Percentiles rank a stretch among this genome's conserved stretches.
phyloP scores from a whole-genome alignment of 2,329 filamentous ascomycete genomes.

The Tetracladium maxilliforme region DNA sequence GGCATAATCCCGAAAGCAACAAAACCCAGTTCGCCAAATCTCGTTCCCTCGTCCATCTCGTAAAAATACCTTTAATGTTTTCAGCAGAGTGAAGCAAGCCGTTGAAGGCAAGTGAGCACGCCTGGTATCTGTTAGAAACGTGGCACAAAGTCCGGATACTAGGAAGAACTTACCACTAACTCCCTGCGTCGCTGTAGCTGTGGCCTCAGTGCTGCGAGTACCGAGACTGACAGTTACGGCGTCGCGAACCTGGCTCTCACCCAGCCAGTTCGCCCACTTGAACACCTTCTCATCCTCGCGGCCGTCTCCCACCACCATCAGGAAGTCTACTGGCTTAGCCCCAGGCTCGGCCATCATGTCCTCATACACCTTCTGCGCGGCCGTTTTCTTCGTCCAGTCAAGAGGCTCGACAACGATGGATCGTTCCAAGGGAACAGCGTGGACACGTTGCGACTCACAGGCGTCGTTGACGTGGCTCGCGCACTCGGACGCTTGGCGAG shows the following conservation, averaged over 20 bases:
- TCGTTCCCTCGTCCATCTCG: too few species aligned
- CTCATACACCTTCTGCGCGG: slow-evolving; percentile 59
- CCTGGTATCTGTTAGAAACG: slow-evolving; percentile 1
- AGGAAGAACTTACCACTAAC: slow-evolving; percentile 59
- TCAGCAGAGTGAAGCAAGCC: slow-evolving; percentile 1
- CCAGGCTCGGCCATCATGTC: slow-evolving; percentile 25
- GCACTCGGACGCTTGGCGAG: slow-evolving; percentile 74
- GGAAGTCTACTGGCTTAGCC: slow-evolving; percentile 51
- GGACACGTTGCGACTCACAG: slow-evolving; percentile 69
- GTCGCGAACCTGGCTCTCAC: slow-evolving; percentile 42
- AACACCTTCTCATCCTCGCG: slow-evolving; percentile 91
- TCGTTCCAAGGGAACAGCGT: slow-evolving; percentile 67
- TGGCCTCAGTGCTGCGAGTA: slow-evolving; percentile 76
- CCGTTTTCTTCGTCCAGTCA: slow-evolving; percentile 78
- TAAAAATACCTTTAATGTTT: too few species aligned
- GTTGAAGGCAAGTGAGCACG: slow-evolving; percentile 1
- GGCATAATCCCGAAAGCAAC: too few species aligned
- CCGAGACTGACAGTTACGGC: slow-evolving; percentile 81
- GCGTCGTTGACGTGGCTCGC: slow-evolving; percentile 92
- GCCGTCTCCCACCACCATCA: slow-evolving; percentile 81
- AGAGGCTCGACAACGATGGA: slow-evolving; percentile 74
- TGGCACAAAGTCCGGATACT: not conserved
- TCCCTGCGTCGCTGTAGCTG: slow-evolving; percentile 74
- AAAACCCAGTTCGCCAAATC: too few species aligned
- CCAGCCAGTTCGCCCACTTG: slow-evolving; percentile 77